phyloP scores from a whole-genome alignment of 305 asterid genomes.

The Solanum hybrid region DNA sequence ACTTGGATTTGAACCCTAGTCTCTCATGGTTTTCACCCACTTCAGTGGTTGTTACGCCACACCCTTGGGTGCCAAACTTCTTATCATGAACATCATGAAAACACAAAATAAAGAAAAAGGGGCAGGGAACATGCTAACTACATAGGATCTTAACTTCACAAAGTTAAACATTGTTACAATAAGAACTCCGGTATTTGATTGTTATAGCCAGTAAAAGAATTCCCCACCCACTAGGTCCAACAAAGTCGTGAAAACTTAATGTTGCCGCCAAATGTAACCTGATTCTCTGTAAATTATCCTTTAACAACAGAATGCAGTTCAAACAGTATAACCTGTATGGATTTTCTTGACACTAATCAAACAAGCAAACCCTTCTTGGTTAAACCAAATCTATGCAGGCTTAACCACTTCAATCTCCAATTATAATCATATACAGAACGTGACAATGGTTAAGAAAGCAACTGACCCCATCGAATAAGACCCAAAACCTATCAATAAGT shows the following conservation, averaged over 20 bases:
- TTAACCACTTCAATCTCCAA: not conserved
- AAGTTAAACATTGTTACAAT: not conserved
- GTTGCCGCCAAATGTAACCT: not conserved
- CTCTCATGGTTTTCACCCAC: not conserved
- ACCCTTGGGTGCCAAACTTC: not conserved
- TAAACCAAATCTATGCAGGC: not conserved
- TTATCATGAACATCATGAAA: not conserved
- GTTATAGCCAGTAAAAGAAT: not conserved
- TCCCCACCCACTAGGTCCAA: not conserved
- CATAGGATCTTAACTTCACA: not conserved
- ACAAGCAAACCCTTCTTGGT: not conserved
- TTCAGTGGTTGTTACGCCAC: not conserved
- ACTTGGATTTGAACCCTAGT: not conserved
- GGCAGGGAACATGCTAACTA: not conserved
- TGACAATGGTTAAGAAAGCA: no score
- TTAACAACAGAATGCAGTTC: not conserved
- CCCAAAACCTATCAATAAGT: not conserved
- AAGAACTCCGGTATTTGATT: not conserved
- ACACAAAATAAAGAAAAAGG: not conserved
- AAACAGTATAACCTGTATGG: not conserved
- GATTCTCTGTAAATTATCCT: not conserved
- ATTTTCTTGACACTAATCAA: not conserved
- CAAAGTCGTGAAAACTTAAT: not conserved
- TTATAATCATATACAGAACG: not conserved
- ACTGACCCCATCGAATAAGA: not conserved